Percentiles rank a stretch among this genome's conserved stretches.
These are phyloP conservation scores for Leptographium radiaticola DNA, from an alignment of 2,329 filamentous ascomycete genomes.

Conservation along the genomic window DNA sequence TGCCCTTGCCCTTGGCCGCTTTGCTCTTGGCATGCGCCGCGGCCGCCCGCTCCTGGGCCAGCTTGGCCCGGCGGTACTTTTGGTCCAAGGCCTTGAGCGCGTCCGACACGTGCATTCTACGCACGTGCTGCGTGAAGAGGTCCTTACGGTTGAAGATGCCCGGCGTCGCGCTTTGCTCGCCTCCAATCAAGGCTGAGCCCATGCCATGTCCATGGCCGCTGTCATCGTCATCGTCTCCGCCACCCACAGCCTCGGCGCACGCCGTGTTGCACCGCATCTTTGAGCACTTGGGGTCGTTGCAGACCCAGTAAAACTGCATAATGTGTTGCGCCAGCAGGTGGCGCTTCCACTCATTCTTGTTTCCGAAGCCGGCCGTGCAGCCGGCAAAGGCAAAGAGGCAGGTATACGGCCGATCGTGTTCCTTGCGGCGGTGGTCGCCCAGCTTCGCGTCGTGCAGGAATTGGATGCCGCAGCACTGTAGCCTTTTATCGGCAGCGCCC, in stretches of 20 bases:
- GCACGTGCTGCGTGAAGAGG: conserved; percentile 75
- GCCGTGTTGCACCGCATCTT: conserved; percentile 11
- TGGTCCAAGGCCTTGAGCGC: conserved; percentile 21
- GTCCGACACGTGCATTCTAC: conserved; percentile 63
- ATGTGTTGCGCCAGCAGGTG: conserved; percentile 75
- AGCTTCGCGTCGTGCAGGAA: conserved; percentile 14
- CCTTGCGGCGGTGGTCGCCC: conserved; percentile 33
- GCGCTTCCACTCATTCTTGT: conserved; percentile 93
- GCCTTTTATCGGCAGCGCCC: neutral
- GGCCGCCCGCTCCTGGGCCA: neutral
- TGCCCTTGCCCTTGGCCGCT: neutral
- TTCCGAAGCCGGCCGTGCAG: conserved; percentile 58
- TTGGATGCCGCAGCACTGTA: neutral
- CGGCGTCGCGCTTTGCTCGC: conserved; percentile 28
- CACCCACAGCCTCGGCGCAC: neutral
- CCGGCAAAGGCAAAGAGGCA: conserved; percentile 72
- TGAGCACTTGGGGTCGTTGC: conserved; percentile 48
- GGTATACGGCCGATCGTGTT: conserved; percentile 48
- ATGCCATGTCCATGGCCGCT: too few species aligned
- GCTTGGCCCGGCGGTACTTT: conserved; percentile 12
- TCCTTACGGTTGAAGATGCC: conserved; percentile 78
- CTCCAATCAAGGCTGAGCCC: neutral
- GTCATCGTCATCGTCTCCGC: neutral
- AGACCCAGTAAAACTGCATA: conserved; percentile 61
- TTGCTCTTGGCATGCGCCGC: too few species aligned